Conservation (phyloP, 306 rosid genomes). For the Prosopis cineraria region DNA sequence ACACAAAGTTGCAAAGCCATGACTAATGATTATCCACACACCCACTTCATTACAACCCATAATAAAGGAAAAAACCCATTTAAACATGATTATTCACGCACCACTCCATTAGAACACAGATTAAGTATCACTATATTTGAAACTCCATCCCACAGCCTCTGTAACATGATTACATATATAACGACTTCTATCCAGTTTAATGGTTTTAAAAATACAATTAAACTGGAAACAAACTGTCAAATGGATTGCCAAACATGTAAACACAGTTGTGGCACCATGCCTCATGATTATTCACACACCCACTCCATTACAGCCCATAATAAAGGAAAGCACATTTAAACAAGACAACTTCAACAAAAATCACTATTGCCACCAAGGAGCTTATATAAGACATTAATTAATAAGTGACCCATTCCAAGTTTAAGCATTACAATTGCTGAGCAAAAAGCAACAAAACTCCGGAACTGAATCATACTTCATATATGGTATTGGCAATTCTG, state of each 20-base stretch:
- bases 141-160: background rate
- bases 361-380: background rate
- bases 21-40: background rate
- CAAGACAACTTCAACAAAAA: background rate
- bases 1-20: background rate
- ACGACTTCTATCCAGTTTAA: background rate
- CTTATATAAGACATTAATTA: slow-evolving; percentile 9
- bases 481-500: background rate
- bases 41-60: background rate
- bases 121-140: background rate
- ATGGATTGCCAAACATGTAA: background rate
- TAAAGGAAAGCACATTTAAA: slow-evolving; percentile 13
- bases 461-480: slow-evolving; percentile 2
- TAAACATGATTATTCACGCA: too few relatives aligned
- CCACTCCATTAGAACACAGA: too few relatives aligned
- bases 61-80: slow-evolving; percentile 2
- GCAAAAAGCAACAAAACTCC: slow-evolving; percentile 24
- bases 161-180: background rate
- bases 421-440: slow-evolving; percentile 29
- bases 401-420: slow-evolving; percentile 1
- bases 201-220: background rate
- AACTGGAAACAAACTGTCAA: background rate
- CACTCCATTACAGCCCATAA: background rate
- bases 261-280: background rate
- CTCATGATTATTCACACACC: slow-evolving; percentile 1